Base-by-base conservation (phyloP, 805 yeast genomes). In the Candida golubevii region DNA sequence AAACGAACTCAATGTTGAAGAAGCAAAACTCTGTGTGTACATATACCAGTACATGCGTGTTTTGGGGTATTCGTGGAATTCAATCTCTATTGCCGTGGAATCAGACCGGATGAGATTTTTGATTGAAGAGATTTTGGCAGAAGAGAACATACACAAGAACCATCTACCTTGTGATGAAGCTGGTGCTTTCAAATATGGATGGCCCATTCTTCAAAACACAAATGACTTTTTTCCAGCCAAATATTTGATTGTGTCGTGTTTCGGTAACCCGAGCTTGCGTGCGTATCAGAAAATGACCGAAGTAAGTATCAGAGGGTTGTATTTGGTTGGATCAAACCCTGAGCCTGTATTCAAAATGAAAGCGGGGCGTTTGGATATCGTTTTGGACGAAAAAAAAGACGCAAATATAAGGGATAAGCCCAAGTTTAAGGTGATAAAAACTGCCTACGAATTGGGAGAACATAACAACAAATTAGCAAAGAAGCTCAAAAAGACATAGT, bases 11-110 rank as follows among this genome's bases (percentile, higher is more conserved):
- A 50, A 49, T 12, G 40, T 58, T 12, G 59, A 53, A 40, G 58
- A 79, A 49, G 82, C 81, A 0, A 78, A 75, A 47, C 72, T 61
- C 44, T 63, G 72, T 13, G 75, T 75, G 12, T 58, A 63, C 0
- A 47, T 78, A 7, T 78, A 62, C 51, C 70, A 68, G 57, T 78
- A 75, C 45, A 60, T 80, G 71, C 52, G 74, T 6, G 46, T 68
- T 4, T 41, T 69, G 15, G 79, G 77, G 0, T 78, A 77, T 46
- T 65, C 75, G 0, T 33, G 53, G 1, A 47, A 56, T 0, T 54
- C 55, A 15, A 67, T 81, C 14, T 61, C 66, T 14, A 67, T 82
- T 8, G 49, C 72, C 26, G 67, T 78, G 1, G 58, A 66, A 5
- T 68, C 65, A 30, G 58, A 60, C 15, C 63, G 67, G 8, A 83